Base-by-base conservation (phyloP, 257 asterid species). In the Mitragyna speciosa region DNA sequence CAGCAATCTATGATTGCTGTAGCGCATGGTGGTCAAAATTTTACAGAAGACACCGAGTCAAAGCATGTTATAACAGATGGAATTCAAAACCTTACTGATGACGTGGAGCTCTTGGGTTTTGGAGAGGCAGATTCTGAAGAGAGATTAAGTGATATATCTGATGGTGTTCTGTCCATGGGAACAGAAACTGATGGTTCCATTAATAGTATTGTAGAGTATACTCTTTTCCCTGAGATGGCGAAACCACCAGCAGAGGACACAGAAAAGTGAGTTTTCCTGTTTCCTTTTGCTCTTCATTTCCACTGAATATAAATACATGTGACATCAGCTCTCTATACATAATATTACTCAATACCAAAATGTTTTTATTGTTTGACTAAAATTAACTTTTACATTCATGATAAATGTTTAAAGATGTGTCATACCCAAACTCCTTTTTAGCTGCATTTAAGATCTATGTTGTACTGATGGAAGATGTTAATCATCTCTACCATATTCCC, bases 71-170 rank as follows among this genome's bases (percentile, higher is more conserved):
- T 76, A 10, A 84, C 84, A 76, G 84, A 76, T 81, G 88, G 79
- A 72, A 81, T 63, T 76, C 89, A 84, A 85, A 84, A 80, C 77
- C 84, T 76, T 73, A 80, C 76, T 36, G 96, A 89, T 3, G 97
- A 96, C 41, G 77, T 85, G 22, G 98, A 87, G 81, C 94, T 93
- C 79, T 69, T 92, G 74, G 93, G 94, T 72, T 82, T 93, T 16
- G 98, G 93, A 77, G 99, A 92, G 78, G 92, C 82, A 11, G 99
- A 93, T 79, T 91, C 92, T 7, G 97, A 95, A 43, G 97, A 92
- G 87, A 90, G 98, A 79, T 90, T 95, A 30, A 95, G 99, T 82
- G 97, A 95, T 85, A 92, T 95, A 79, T 95, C 99, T 47, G 99
- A 95, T 86, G 88, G 99, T 16, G 97, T 87, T 85, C 97, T 95